phyloP scores from a whole-genome alignment of 352 stramenopile species.

The Plasmopara muralis region DNA sequence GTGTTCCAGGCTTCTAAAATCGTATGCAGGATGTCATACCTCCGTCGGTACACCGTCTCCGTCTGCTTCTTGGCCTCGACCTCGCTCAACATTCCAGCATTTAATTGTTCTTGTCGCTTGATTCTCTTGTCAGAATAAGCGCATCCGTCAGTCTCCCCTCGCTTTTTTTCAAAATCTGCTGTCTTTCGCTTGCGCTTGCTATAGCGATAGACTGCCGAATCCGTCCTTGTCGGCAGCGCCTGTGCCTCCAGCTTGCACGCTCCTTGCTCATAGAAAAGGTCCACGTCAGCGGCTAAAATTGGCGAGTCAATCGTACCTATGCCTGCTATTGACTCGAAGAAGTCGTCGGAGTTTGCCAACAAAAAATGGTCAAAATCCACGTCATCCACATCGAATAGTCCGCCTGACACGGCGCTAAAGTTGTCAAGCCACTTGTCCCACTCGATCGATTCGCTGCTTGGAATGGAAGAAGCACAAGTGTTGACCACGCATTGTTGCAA shows the following conservation, averaged over 20 bases:
- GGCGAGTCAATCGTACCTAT: constrained; percentile 24
- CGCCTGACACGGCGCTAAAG: constrained; percentile 12
- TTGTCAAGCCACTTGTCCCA: constrained; percentile 35
- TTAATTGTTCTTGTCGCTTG: constrained; percentile 23
- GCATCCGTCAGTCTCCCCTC: constrained; percentile 12
- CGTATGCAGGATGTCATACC: constrained; percentile 67
- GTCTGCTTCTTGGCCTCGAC: constrained; percentile 31
- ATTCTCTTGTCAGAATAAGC: constrained; percentile 25
- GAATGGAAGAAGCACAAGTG: constrained; percentile 12
- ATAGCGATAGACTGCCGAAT: constrained; percentile 15
- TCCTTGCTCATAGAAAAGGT: constrained; percentile 22
- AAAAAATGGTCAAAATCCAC: constrained; percentile 62
- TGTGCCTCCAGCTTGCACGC: constrained; percentile 31
- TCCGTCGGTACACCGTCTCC: constrained; percentile 50
- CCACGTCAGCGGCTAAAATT: constrained; percentile 17
- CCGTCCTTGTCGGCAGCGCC: constrained; percentile 3
- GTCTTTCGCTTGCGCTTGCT: constrained; percentile 60
- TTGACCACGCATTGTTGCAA: constrained; percentile 5
- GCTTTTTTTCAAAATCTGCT: constrained; percentile 24
- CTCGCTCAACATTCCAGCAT: constrained; percentile 15
- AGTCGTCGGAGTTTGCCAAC: constrained; percentile 49
- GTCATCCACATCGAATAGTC: constrained; percentile 23
- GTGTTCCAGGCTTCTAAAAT: constrained; percentile 80
- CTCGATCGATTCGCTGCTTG: constrained; percentile 34
- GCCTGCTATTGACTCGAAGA: constrained; percentile 42